Base-by-base conservation (phyloP, 2,329 filamentous ascomycete genomes). In the Aspergillus proliferans region DNA sequence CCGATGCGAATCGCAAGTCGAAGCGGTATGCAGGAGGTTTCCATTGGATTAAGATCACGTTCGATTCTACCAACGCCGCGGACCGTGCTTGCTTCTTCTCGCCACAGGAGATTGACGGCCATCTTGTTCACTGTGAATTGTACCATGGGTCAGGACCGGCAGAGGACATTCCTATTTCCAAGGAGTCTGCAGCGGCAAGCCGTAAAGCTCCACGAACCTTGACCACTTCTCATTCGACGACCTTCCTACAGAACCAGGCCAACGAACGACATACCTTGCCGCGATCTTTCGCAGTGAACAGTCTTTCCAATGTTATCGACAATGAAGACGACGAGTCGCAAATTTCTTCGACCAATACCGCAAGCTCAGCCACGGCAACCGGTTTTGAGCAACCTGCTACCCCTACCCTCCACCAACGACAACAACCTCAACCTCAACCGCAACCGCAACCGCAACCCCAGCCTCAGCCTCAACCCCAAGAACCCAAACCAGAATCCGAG, bases 11-110 rank as follows among this genome's bases (percentile, higher is more conserved):
- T 48, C 76, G 79, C 47, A 86, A 91, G 66, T 88, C 92, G 62
- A 89, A 91, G 69, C 81, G 79, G 52, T 90, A 88, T 53, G 86
- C 85, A 42, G 87, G 89, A 45, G 92, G 92, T 40, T 81, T 87
- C 58, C 88, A 95, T 74, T 97, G 92, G 92, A 89, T 96, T 60
- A 90, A 90, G 67, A 76, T 91, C 48, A 91, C 87, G 1, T 91
- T 89, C 60, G 87, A 89, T 69, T 87, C 83, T 39, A 76, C 79
- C 44, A 80, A 86, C 57, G 84, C 86, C 2, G 87, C 85, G 18
- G 84, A 87, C 51, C 76, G 81, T 9, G 87, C 87, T 19, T 71
- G 84, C 39, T 85, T 80, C 62, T 79, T 81, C 47, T 88, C 85
- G 46, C 87, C 87, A 0, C 84, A 89, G 68, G 78, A 78, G 51